A percentile compares a stretch with the other conserved stretches of the same genome.
phyloP scores from a whole-genome alignment of 495 filamentous ascomycete species.

The Hyaloscypha variabilis region DNA sequence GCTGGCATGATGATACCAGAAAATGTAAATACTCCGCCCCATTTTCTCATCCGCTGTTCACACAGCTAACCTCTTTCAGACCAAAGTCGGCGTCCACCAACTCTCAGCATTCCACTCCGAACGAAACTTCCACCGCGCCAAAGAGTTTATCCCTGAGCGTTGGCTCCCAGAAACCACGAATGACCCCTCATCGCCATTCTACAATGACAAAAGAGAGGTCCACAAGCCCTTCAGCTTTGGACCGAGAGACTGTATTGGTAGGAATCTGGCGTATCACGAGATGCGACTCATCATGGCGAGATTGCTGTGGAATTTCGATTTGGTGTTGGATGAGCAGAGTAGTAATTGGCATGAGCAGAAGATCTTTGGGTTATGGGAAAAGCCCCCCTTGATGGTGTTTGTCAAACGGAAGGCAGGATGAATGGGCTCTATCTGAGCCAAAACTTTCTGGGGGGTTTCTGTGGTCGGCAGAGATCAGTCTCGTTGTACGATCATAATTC shows the following conservation, averaged over 20 bases:
- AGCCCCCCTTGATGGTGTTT: background rate
- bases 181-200: constrained; percentile 1
- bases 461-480: too few species aligned
- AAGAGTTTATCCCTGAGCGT: constrained; percentile 39
- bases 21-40: constrained; percentile 32
- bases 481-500: too few species aligned
- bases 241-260: constrained; percentile 62
- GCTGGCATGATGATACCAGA: constrained; percentile 57
- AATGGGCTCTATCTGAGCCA: too few species aligned
- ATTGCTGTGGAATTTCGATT: constrained; percentile 53
- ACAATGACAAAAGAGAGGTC: background rate
- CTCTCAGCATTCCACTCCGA: constrained; percentile 40
- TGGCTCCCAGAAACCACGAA: constrained; percentile 24
- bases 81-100: constrained; percentile 51
- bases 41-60: constrained; percentile 29
- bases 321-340: constrained; percentile 45
- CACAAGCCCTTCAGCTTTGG: constrained; percentile 37
- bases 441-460: too few species aligned
- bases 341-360: constrained; percentile 28
- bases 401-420: too few species aligned
- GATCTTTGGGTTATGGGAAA: background rate
- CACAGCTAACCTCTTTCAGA: constrained; percentile 40
- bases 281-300: constrained; percentile 55
- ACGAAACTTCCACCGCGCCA: constrained; percentile 47
- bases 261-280: constrained; percentile 56